phyloP scores from a whole-genome alignment of 768 basidiomycete species.

The Amanita exitialis region DNA sequence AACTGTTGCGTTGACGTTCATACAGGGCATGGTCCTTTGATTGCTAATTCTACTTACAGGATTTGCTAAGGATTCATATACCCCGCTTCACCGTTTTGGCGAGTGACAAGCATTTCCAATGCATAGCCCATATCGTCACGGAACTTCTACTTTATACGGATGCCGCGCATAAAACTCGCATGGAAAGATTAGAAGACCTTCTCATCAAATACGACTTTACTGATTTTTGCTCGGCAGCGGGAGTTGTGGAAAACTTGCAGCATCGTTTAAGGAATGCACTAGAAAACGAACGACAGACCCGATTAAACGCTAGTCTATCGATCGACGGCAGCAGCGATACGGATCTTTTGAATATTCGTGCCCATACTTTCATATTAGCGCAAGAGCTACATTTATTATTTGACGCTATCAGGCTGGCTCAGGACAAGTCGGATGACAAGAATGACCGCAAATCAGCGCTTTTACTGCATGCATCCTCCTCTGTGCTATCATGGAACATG shows the following conservation, averaged over 20 bases:
- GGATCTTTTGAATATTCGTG: conserved; percentile 58
- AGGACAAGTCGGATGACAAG: conserved; percentile 59
- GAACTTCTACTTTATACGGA: conserved; percentile 87
- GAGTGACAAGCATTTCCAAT: conserved; percentile 70
- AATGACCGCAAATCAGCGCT: conserved; percentile 74
- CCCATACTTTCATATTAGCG: conserved; percentile 59
- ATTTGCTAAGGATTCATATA: conserved; percentile 71
- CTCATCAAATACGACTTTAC: conserved; percentile 86
- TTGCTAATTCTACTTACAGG: conserved; percentile 31
- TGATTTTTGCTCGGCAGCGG: conserved; percentile 60
- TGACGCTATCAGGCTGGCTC: conserved; percentile 76
- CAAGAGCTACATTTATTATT: conserved; percentile 81
- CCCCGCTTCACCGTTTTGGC: conserved; percentile 85
- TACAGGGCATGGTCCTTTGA: background rate
- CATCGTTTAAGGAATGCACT: conserved; percentile 54
- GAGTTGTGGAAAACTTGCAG: conserved; percentile 66
- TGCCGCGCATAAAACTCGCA: conserved; percentile 66
- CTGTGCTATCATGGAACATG: conserved; percentile 91
- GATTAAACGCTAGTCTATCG: conserved; percentile 27
- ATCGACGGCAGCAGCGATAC: conserved; percentile 35
- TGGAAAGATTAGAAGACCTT: conserved; percentile 72
- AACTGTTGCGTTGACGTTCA: conserved; percentile 16
- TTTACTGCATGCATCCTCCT: conserved; percentile 70
- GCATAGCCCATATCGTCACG: conserved; percentile 80
- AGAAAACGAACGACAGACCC: conserved; percentile 34